Conservation (phyloP, 2,329 filamentous ascomycete species). For the Stemphylium beticola region DNA sequence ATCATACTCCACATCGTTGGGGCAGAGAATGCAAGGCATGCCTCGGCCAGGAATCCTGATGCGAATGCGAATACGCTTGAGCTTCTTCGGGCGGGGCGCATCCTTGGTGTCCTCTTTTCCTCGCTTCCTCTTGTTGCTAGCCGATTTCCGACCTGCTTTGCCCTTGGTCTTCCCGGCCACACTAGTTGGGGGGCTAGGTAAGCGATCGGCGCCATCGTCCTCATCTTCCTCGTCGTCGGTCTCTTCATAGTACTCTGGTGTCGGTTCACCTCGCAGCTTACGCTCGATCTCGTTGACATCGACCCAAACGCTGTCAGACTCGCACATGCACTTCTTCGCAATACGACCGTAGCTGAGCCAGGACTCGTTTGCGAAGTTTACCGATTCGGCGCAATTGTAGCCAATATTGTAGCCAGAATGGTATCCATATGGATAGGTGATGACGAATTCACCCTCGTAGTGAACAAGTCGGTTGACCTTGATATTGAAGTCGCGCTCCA, state of each 20-base stretch:
- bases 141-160: conserved; percentile 74
- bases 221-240: conserved; percentile 72
- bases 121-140: conserved; percentile 61
- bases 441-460: conserved; percentile 96
- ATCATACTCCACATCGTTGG: conserved; percentile 83
- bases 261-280: conserved; percentile 83
- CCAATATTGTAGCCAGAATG: conserved; percentile 98
- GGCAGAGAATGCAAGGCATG: conserved; percentile 88
- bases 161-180: conserved; percentile 73
- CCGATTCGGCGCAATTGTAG: conserved; percentile 98
- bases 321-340: conserved; percentile 95
- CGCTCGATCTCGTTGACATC: conserved; percentile 96
- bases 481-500: conserved; percentile 89
- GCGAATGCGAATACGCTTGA: conserved; percentile 75
- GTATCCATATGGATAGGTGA: conserved; percentile 98
- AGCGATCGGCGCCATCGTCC: conserved; percentile 63
- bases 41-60: conserved; percentile 74
- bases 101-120: conserved; percentile 50
- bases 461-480: conserved; percentile 96
- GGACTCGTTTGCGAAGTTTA: conserved; percentile 95
- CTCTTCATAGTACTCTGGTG: conserved; percentile 80
- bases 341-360: conserved; percentile 96
- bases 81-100: conserved; percentile 67
- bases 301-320: conserved; percentile 97
- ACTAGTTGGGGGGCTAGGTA: conserved; percentile 79